Evolutionary conservation across 2,329 filamentous ascomycete species (phyloP).

Genomic region (Neoscytalidium dimidiatum): DNA sequence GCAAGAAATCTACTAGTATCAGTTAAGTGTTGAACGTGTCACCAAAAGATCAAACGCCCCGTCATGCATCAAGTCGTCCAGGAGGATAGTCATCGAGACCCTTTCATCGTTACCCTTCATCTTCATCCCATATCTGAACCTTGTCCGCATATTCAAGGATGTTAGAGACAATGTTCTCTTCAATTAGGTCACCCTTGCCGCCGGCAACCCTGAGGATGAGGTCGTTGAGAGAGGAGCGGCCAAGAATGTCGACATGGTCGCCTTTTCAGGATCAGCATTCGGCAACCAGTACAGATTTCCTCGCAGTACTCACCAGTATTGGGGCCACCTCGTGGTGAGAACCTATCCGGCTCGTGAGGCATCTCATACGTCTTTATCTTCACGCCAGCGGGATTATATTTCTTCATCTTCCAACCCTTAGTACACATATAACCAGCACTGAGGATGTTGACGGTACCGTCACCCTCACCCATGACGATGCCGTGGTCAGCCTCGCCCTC

Average conservation of each 20-base stretch:
- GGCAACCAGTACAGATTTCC: not conserved
- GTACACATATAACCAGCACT: conserved; percentile 96
- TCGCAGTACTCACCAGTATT: conserved; percentile 55
- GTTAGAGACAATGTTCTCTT: conserved; percentile 75
- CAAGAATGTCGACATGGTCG: conserved; percentile 96
- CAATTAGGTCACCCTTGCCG: conserved; percentile 77
- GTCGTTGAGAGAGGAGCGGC: conserved; percentile 85
- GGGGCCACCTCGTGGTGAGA: conserved; percentile 74
- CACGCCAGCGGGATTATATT: conserved; percentile 85
- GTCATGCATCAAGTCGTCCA: conserved; percentile 10
- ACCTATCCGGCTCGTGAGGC: conserved; percentile 92
- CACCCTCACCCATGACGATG: conserved; percentile 93
- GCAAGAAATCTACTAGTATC: conserved; percentile 10
- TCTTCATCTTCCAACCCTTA: conserved; percentile 88
- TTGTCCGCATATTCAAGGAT: conserved; percentile 81
- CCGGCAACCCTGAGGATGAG: conserved; percentile 83
- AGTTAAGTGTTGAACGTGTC: not conserved
- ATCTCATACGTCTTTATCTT: conserved; percentile 90
- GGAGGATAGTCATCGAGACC: not conserved
- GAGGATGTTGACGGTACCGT: conserved; percentile 92
- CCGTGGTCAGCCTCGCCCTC: conserved; percentile 69
- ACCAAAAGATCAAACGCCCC: not conserved
- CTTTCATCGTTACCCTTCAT: conserved; percentile 10
- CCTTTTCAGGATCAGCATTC: conserved; percentile 45
- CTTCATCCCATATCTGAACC: conserved; percentile 74